Evolutionary conservation across 2,329 filamentous ascomycete species (phyloP), one percentile per base, ranked within the genome.

Genomic region (Aspergillus transmontanensis): DNA sequence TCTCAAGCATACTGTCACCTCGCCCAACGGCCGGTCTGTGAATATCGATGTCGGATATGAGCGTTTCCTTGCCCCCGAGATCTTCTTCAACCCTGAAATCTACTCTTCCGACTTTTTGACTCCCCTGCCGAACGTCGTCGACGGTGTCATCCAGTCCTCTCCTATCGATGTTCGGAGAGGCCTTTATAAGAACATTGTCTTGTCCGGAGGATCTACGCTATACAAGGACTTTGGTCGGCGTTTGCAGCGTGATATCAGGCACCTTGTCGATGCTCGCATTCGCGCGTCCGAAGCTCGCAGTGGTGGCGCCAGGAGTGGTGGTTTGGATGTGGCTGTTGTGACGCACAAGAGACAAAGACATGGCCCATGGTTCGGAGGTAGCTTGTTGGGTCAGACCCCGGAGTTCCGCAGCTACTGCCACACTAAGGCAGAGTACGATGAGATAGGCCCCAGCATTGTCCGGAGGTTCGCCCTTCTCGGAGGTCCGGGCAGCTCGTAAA

Each of bases 51-150:
- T 99, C 59, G 95, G 95, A 59, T 99, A 98, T 81, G 95, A 99
- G 80, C 91, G 95, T 39, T 99, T 99, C 86, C 85, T 99, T 64
- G 95, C 95, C 2, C 96, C 96, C 28, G 95, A 99, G 80, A 99
- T 99, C 76, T 99, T 99, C 82, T 99, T 99, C 88, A 99, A 99
- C 81, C 95, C 95, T 34, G 95, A 99, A 82, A 99, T 99, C 74
- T 98, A 98, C 86, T 97, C 93, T 66, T 98, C 94, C 69, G 95
- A 99, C 78, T 99, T 99, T 84, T 83, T 99, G 69, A 99, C 95
- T 14, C 95, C 95, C 16, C 87, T 99, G 10, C 95, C 95, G 28
- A 91, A 87, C 57, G 95, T 99, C 57, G 96, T 99, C 66, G 95
- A 99, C 76, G 91, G 90, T 61, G 95, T 98, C 67, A 99, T 99